A percentile compares a stretch with the other conserved stretches of the same genome.
Evolutionary conservation across 2,329 filamentous ascomycete genomes (phyloP).

Genomic region (Massarina eburnea): DNA sequence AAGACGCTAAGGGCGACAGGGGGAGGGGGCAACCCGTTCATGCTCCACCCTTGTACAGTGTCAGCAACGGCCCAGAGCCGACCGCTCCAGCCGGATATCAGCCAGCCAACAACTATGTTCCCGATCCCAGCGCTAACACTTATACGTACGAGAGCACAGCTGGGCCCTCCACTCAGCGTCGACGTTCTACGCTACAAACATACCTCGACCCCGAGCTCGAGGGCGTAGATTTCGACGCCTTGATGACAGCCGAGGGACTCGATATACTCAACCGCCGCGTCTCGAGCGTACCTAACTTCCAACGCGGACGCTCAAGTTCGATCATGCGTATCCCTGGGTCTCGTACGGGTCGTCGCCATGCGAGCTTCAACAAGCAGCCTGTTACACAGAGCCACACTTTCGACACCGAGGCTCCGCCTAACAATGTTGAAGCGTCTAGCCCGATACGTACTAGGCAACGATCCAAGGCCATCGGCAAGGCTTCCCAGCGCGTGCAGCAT

Average conservation of each 20-base stretch:
- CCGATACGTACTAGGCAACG: not conserved
- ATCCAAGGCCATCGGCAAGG: not conserved
- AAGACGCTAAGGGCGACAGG: too few species aligned
- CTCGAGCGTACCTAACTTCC: not conserved
- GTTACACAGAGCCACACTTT: constrained; percentile 5
- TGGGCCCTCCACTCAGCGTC: not conserved
- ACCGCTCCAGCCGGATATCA: not conserved
- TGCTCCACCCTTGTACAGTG: too few species aligned
- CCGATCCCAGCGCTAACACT: too few species aligned
- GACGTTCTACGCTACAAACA: not conserved
- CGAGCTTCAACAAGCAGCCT: constrained; percentile 7
- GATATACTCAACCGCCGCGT: constrained; percentile 1
- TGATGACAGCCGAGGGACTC: not conserved
- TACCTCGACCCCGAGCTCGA: constrained; percentile 4
- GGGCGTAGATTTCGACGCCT: constrained; percentile 1
- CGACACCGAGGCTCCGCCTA: constrained; percentile 1
- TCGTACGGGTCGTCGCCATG: constrained; percentile 4
- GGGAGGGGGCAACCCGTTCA: too few species aligned
- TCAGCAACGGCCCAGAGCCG: not conserved
- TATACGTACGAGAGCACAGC: too few species aligned
- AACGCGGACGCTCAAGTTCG: not conserved
- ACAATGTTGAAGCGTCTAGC: not conserved
- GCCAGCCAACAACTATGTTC: not conserved
- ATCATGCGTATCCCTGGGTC: constrained; percentile 6
- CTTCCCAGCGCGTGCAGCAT: not conserved